Evolutionary conservation across 2,329 filamentous ascomycete species (phyloP), one percentile per base, ranked within the genome.

Genomic region (Fusarium verticillioides): DNA sequence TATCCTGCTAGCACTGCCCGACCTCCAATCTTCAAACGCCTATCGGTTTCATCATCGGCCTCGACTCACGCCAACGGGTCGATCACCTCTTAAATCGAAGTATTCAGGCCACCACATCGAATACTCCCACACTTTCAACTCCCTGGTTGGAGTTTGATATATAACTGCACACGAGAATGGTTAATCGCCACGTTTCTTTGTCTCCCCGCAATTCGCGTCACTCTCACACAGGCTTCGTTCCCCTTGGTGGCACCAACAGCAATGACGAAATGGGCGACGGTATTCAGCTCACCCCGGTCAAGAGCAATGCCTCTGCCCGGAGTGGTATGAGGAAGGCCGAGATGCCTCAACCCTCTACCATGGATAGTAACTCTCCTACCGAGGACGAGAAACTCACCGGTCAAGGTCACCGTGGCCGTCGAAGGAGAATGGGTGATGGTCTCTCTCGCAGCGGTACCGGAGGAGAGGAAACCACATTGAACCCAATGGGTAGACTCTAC

Each of bases 401-500:
- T n/a, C 71, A 76, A 63, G 63, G 82, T 67, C 72, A 78, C 36
- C 78, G 78, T 42, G 87, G 85, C 47, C 87, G 89, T 60, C 85
- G 88, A 56, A 85, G 88, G 66, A 87, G 84, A 78, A 79, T 83
- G n/a, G 81, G 82, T 47, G 79, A 84, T 30, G 80, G 81, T 11
- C 77, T 83, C 7, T 81, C 81, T 52, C 84, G 87, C 39, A 79
- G 82, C 23, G 84, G 84, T 66, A 87, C 85, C 12, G 87, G 89
- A 13, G 88, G 90, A 16, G 88, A 90, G 4, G 88, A 89, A 23
- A 80, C 87, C 37, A 84, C 85, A 37, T 82, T 93, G 71, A 93
- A 90, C 75, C 87, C 87, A 68, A 89, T 94, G 85, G 92, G 92
- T 49, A 86, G 86, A 67, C 78, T 93, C 40, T 92, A 93, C 82